These are phyloP conservation scores for Lojkania enalia DNA, from an alignment of 2,329 filamentous ascomycete genomes.

Conservation along the genomic window DNA sequence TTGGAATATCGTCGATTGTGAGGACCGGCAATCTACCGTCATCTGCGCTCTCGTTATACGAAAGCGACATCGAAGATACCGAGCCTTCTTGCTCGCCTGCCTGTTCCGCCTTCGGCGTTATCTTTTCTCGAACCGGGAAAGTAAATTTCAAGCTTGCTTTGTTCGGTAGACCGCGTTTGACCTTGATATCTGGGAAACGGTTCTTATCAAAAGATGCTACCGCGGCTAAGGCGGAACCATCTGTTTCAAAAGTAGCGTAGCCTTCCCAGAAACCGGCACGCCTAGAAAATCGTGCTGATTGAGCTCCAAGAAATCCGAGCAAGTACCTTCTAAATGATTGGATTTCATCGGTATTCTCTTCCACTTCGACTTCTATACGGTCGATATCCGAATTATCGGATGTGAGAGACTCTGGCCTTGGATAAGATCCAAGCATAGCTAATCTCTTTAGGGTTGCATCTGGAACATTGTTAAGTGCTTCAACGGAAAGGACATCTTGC, in stretches of 20 bases:
- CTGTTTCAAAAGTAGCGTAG: conserved; percentile 21
- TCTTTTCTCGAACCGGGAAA: conserved; percentile 9
- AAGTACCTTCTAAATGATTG: conserved; percentile 25
- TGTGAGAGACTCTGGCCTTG: conserved; percentile 2
- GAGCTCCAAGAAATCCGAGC: conserved; percentile 21
- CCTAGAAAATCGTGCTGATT: conserved; percentile 25
- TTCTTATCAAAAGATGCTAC: conserved; percentile 19
- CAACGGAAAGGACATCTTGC: conserved; percentile 30
- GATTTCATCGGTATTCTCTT: conserved; percentile 17
- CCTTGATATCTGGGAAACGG: conserved; percentile 20
- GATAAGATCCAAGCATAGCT: conserved; percentile 17
- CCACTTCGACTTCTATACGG: conserved; percentile 9
- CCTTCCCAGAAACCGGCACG: conserved; percentile 28
- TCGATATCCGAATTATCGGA: conserved; percentile 11
- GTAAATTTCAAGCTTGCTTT: conserved; percentile 25
- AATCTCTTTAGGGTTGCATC: conserved; percentile 28
- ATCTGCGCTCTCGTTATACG: conserved; percentile 12
- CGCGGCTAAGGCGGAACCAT: conserved; percentile 16
- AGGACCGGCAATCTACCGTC: conserved; percentile 13
- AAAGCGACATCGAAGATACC: conserved; percentile 15
- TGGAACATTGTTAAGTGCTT: conserved; percentile 30
- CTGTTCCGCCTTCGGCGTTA: conserved; percentile 2
- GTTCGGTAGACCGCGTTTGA: conserved; percentile 17
- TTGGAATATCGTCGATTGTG: conserved; percentile 27
- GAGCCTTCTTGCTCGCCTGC: conserved; percentile 10